A percentile compares a stretch with the other conserved stretches of the same genome.
Conservation (phyloP, 2,329 filamentous ascomycete genomes). For the Paecilomyces dactylethromorphus region DNA sequence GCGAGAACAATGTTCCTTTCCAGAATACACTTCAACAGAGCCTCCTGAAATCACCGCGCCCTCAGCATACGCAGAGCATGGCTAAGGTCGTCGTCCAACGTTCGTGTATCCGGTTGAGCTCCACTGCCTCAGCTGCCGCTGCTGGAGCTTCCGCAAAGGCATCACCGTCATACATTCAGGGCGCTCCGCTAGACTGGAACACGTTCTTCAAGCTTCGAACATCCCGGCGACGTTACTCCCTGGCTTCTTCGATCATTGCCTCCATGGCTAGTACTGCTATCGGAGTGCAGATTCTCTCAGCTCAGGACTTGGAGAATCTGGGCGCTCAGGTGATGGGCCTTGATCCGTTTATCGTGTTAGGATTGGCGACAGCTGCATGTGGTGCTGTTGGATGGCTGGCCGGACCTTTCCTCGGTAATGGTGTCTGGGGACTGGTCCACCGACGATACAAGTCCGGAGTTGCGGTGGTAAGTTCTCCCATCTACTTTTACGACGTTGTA, state of each 20-base stretch:
- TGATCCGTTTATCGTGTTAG: constrained; percentile 81
- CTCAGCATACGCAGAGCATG: constrained; percentile 6
- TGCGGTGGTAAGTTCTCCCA: constrained; percentile 49
- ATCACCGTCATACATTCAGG: background rate
- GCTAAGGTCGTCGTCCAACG: constrained; percentile 5
- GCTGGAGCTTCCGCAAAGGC: constrained; percentile 2
- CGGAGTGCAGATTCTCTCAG: constrained; percentile 52
- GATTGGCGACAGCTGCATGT: constrained; percentile 69
- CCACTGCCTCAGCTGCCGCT: constrained; percentile 13
- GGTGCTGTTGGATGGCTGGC: constrained; percentile 80
- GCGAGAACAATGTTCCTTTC: constrained; percentile 6
- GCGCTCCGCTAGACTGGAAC: constrained; percentile 69
- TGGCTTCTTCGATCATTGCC: constrained; percentile 65
- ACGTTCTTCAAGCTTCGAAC: constrained; percentile 87
- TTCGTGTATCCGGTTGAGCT: constrained; percentile 16
- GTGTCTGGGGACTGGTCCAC: constrained; percentile 71
- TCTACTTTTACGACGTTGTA: constrained; percentile 1
- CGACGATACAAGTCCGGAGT: constrained; percentile 66
- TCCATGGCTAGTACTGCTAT: constrained; percentile 55
- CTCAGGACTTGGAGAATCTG: constrained; percentile 60
- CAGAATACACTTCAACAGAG: constrained; percentile 1
- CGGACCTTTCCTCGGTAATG: constrained; percentile 75
- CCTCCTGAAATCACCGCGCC: constrained; percentile 10
- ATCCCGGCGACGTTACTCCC: constrained; percentile 74
- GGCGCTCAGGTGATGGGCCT: constrained; percentile 68